Evolutionary conservation across 768 basidiomycete species (phyloP).

Genomic region (Mycena pura): DNA sequence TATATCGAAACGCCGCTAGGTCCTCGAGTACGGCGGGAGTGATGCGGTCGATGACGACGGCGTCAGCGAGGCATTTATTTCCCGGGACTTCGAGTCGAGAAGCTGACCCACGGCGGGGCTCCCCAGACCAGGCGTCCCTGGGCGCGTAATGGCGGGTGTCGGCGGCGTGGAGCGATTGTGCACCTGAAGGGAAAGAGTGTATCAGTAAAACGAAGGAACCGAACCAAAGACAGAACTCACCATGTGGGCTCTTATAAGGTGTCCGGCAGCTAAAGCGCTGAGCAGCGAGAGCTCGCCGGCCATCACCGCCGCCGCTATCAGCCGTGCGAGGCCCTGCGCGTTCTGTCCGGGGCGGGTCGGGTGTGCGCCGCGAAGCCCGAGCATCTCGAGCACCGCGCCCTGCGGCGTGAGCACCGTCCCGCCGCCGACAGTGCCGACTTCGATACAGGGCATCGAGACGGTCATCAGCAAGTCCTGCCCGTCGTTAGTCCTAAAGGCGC

Average conservation of each 20-base stretch:
- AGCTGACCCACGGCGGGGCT: conserved; percentile 20
- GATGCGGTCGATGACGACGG: conserved; percentile 47
- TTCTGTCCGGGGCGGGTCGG: conserved; percentile 86
- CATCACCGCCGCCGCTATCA: conserved; percentile 94
- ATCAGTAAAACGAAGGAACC: no score
- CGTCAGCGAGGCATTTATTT: conserved; percentile 32
- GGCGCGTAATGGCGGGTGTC: conserved; percentile 73
- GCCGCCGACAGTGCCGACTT: conserved; percentile 97
- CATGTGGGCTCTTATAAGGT: conserved; percentile 92
- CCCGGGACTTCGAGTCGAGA: conserved; percentile 14
- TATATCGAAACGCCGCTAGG: neutral
- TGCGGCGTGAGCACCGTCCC: conserved; percentile 94
- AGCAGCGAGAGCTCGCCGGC: conserved; percentile 94
- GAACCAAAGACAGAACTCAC: no score
- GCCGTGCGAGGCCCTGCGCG: conserved; percentile 85
- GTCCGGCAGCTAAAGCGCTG: conserved; percentile 92
- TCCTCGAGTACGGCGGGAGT: conserved; percentile 49
- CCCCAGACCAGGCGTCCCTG: conserved; percentile 61
- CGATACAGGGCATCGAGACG: conserved; percentile 96
- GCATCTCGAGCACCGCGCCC: conserved; percentile 88
- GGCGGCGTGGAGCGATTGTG: conserved; percentile 88
- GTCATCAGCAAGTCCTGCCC: conserved; percentile 93
- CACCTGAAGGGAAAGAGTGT: no score
- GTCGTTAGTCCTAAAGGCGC: conserved; percentile 71
- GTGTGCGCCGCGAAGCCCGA: conserved; percentile 92